Evolutionary conservation across 2,329 filamentous ascomycete genomes (phyloP).

Genomic region (Xenosphaeropsis pyriputrescens): DNA sequence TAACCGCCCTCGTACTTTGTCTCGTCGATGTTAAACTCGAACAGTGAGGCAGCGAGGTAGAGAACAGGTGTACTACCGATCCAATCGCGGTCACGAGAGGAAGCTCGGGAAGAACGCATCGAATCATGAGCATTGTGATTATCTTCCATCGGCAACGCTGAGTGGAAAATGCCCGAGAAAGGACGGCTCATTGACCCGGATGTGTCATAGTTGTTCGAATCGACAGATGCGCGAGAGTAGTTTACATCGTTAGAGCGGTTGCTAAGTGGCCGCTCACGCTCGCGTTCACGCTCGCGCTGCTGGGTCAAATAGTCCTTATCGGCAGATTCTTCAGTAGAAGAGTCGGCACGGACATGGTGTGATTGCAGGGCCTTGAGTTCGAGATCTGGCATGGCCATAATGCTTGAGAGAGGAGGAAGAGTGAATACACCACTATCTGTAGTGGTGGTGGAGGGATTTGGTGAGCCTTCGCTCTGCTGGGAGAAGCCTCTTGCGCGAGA

Average conservation of each 20-base stretch:
- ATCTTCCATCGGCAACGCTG: constrained; percentile 70
- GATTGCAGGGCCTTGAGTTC: constrained; percentile 11
- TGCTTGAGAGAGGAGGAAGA: constrained; percentile 34
- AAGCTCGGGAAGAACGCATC: constrained; percentile 39
- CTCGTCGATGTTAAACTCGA: constrained; percentile 93
- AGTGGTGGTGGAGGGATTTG: constrained; percentile 48
- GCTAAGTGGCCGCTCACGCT: too few relatives aligned
- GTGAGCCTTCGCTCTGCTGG: constrained; percentile 45
- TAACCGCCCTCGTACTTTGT: constrained; percentile 88
- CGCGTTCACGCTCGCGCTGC: too few relatives aligned
- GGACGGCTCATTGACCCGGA: constrained; percentile 23
- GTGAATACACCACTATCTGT: constrained; percentile 51
- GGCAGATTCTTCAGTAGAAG: too few relatives aligned
- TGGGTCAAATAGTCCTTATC: too few relatives aligned
- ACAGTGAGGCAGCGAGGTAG: constrained; percentile 85
- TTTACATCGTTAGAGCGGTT: too few relatives aligned
- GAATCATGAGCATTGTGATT: constrained; percentile 30
- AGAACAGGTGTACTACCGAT: constrained; percentile 55
- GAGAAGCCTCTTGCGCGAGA: constrained; percentile 42
- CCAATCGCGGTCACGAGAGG: constrained; percentile 37
- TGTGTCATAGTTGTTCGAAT: too few relatives aligned
- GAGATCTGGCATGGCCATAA: constrained; percentile 20
- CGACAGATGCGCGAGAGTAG: neutral
- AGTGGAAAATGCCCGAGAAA: constrained; percentile 71
- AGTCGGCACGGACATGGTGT: constrained; percentile 27